These are phyloP conservation scores for Aphanoascus verrucosus DNA, from an alignment of 2,329 filamentous ascomycete genomes.

Conservation along the genomic window DNA sequence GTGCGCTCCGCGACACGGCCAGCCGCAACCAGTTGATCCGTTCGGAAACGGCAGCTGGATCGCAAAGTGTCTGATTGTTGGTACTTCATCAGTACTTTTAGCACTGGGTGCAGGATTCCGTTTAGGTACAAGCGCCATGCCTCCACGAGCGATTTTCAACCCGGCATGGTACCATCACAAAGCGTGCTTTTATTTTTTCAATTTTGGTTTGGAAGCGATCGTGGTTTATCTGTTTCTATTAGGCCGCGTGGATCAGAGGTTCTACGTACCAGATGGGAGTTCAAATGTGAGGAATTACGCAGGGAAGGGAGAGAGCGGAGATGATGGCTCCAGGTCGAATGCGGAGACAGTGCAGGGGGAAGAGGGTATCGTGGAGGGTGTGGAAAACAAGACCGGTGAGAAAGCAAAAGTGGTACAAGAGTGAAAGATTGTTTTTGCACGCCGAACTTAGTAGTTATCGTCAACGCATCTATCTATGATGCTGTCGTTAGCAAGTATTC, in stretches of 20 bases:
- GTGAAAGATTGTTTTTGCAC: neutral
- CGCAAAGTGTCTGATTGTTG: slow-evolving; percentile 56
- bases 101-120: slow-evolving; percentile 61
- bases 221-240: slow-evolving; percentile 58
- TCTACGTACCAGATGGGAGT: slow-evolving; percentile 62
- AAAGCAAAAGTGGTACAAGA: neutral
- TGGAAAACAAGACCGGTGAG: neutral
- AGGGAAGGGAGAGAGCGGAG: neutral
- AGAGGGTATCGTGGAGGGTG: neutral
- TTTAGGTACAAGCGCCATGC: slow-evolving; percentile 47
- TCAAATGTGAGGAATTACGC: slow-evolving; percentile 16
- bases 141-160: slow-evolving; percentile 38
- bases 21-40: slow-evolving; percentile 38
- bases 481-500: too few relatives aligned
- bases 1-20: slow-evolving; percentile 34
- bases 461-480: too few relatives aligned
- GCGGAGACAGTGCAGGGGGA: neutral
- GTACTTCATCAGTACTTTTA: slow-evolving; percentile 50
- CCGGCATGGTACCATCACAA: slow-evolving; percentile 63
- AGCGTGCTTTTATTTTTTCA: slow-evolving; percentile 68
- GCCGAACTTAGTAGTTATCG: too few relatives aligned
- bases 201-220: slow-evolving; percentile 62
- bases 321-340: neutral
- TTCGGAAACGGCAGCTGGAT: slow-evolving; percentile 59
- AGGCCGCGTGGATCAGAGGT: slow-evolving; percentile 61